phyloP scores from a whole-genome alignment of 495 filamentous ascomycete species.

The Penicillium nucicola region DNA sequence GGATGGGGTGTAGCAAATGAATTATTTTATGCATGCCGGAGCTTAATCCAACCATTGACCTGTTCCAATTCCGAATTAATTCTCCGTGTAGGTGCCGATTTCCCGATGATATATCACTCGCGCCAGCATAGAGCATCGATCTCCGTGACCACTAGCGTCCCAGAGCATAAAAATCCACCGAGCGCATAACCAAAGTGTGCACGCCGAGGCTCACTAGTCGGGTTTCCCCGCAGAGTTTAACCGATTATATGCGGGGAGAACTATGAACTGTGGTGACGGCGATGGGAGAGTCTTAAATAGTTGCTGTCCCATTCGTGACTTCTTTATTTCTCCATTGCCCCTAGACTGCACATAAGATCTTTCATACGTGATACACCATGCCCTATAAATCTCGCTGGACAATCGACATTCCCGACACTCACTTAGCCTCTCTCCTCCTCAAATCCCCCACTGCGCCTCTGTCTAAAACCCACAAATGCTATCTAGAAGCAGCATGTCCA shows the following conservation, averaged over 20 bases:
- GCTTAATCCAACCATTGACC: constrained; percentile 3
- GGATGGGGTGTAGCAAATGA: constrained; percentile 16
- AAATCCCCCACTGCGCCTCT: constrained; percentile 43
- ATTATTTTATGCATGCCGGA: constrained; percentile 5
- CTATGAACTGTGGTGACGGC: neutral
- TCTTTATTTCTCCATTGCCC: neutral
- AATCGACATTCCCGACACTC: constrained; percentile 44
- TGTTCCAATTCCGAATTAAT: neutral
- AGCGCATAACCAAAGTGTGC: neutral
- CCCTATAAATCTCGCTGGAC: constrained; percentile 51
- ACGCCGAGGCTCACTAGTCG: constrained; percentile 1
- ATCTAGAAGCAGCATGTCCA: constrained; percentile 55
- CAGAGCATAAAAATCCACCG: no score
- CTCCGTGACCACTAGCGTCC: no score
- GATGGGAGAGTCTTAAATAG: neutral
- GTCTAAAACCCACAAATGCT: constrained; percentile 37
- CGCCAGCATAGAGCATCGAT: no score
- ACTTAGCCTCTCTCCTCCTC: constrained; percentile 50
- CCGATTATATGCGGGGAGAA: constrained; percentile 32
- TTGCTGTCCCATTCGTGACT: no score
- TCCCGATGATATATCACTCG: no score
- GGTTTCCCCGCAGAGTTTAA: constrained; percentile 22
- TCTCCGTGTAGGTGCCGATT: no score
- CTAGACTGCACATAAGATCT: neutral
- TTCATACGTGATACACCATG: constrained; percentile 31